A percentile compares a stretch with the other conserved stretches of the same genome.
These are phyloP conservation scores for Chionographis japonica DNA, from an alignment of 106 monocot species.

Conservation along the genomic window DNA sequence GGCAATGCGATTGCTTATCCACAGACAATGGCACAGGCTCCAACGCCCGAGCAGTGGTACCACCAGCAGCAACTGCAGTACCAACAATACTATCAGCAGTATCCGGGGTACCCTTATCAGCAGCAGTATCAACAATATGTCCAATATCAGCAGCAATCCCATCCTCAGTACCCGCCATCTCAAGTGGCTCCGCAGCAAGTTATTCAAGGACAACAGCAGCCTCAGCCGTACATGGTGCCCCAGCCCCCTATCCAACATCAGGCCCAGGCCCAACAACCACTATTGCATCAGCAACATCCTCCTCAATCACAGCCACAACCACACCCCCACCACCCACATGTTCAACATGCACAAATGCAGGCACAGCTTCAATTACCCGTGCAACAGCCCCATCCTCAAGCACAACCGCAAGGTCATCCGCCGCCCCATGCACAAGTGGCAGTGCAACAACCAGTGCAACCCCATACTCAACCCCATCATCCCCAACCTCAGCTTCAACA, in stretches of 20 bases:
- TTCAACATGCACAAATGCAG: not conserved
- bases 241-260: constrained; percentile 20
- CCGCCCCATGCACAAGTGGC: too few relatives aligned
- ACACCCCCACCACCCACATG: constrained; percentile 1
- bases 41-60: constrained; percentile 70
- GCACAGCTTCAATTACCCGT: too few relatives aligned
- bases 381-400: too few relatives aligned
- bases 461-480: too few relatives aligned
- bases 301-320: constrained; percentile 16
- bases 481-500: too few relatives aligned
- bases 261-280: constrained; percentile 10
- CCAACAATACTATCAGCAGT: constrained; percentile 95
- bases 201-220: constrained; percentile 23
- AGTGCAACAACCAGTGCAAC: too few relatives aligned
- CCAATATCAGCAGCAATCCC: constrained; percentile 57
- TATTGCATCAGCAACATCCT: constrained; percentile 7
- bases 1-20: constrained; percentile 17
- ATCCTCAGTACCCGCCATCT: constrained; percentile 37
- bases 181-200: constrained; percentile 17
- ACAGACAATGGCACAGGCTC: constrained; percentile 30
- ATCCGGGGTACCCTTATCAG: constrained; percentile 78
- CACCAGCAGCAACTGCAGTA: constrained; percentile 80
- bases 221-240: constrained; percentile 23
- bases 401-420: too few relatives aligned
- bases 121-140: constrained; percentile 78